Conservation (phyloP, 768 basidiomycete species). For the Dacryopinax primogenitus region DNA sequence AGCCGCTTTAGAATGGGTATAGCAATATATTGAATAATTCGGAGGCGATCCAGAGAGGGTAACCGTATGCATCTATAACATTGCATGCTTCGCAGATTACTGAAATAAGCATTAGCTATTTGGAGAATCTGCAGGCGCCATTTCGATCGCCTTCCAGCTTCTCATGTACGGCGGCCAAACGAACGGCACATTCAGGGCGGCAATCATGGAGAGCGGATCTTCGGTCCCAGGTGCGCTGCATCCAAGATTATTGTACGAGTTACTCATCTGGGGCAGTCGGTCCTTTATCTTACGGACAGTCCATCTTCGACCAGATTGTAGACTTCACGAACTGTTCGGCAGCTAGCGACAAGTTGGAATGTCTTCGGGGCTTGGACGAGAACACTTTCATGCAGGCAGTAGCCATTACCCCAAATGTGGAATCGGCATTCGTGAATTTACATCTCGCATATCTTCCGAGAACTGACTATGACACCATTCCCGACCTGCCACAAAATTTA, state of each 20-base stretch:
- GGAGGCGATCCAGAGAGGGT: not conserved
- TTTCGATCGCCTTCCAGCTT: constrained; percentile 24
- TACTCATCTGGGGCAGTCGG: not conserved
- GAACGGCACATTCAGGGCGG: constrained; percentile 38
- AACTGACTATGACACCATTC: not conserved
- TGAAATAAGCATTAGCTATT: not conserved
- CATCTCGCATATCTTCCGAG: not conserved
- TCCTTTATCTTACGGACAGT: not conserved
- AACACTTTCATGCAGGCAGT: not conserved
- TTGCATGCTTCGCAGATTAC: not conserved
- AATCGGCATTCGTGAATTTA: not conserved
- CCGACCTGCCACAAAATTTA: not conserved
- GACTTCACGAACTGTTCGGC: not conserved
- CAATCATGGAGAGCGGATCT: constrained; percentile 40
- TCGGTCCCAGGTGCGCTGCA: constrained; percentile 27
- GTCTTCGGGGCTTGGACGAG: not conserved
- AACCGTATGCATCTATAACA: not conserved
- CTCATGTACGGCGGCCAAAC: constrained; percentile 35
- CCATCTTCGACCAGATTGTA: not conserved
- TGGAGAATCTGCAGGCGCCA: not conserved
- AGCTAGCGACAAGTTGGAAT: not conserved
- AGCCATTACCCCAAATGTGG: not conserved
- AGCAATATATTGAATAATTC: not conserved
- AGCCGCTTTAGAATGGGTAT: not conserved
- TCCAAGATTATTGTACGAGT: not conserved